Evolutionary conservation across 305 asterid genomes (phyloP).

Genomic region (Euphrasia arctica): DNA sequence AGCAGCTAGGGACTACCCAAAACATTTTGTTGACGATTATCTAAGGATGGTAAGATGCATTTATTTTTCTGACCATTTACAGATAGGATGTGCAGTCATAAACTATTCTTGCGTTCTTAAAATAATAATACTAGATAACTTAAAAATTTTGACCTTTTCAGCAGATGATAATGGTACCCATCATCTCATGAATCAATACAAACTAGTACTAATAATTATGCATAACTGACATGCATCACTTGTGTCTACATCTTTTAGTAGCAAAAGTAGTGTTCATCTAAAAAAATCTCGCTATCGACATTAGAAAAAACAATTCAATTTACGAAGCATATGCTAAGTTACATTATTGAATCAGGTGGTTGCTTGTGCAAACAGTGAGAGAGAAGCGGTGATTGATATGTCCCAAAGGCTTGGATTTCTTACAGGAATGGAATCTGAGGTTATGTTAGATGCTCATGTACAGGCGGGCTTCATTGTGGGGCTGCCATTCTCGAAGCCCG

Average conservation of each 20-base stretch:
- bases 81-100: slow-evolving; percentile 12
- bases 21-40: slow-evolving; percentile 82
- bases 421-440: slow-evolving; percentile 80
- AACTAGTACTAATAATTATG: neutral
- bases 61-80: slow-evolving; percentile 14
- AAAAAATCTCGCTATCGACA: too few relatives aligned
- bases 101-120: too few relatives aligned
- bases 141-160: too few relatives aligned
- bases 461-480: slow-evolving; percentile 98
- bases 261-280: too few relatives aligned
- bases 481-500: slow-evolving; percentile 71
- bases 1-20: slow-evolving; percentile 88
- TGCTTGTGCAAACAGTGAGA: slow-evolving; percentile 79
- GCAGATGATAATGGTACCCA: too few relatives aligned
- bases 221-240: too few relatives aligned
- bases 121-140: too few relatives aligned
- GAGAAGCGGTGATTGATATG: slow-evolving; percentile 78
- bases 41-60: slow-evolving; percentile 69
- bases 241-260: too few relatives aligned
- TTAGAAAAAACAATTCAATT: neutral
- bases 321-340: slow-evolving; percentile 18
- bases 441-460: slow-evolving; percentile 85
- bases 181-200: too few relatives aligned
- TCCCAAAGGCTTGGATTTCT: slow-evolving; percentile 91
- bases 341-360: slow-evolving; percentile 53